Evolutionary conservation across 805 yeast species (phyloP).

Genomic region (Metschnikowia peoriensis): DNA sequence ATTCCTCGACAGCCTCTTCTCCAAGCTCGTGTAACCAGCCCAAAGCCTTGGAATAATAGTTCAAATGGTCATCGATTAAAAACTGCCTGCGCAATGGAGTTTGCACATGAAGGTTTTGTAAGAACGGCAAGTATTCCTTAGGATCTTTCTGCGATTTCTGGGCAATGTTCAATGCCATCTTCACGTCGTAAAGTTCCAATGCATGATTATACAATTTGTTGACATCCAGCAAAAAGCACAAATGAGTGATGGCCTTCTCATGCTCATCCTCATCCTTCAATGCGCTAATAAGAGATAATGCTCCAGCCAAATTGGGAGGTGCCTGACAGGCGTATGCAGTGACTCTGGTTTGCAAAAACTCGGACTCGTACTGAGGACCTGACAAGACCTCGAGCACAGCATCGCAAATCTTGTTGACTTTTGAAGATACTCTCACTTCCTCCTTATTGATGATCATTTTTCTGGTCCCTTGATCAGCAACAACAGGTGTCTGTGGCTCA

Average conservation of each 20-base stretch:
- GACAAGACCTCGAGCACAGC: constrained; percentile 59
- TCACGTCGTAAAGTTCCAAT: constrained; percentile 77
- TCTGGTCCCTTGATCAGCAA: constrained; percentile 2
- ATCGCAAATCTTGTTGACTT: constrained; percentile 76
- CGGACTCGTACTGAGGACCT: constrained; percentile 48
- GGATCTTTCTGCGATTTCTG: constrained; percentile 98
- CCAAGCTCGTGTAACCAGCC: constrained; percentile 56
- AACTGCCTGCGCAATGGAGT: constrained; percentile 65
- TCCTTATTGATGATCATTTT: constrained; percentile 42
- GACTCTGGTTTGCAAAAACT: constrained; percentile 71
- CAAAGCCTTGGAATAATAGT: constrained; percentile 67
- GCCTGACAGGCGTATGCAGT: constrained; percentile 91
- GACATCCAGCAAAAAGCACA: constrained; percentile 89
- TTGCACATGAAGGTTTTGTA: constrained; percentile 73
- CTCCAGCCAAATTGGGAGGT: constrained; percentile 81
- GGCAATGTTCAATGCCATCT: constrained; percentile 78
- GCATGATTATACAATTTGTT: constrained; percentile 77
- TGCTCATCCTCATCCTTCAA: constrained; percentile 45
- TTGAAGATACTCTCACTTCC: constrained; percentile 39
- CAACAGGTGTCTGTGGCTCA: neutral
- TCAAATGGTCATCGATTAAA: constrained; percentile 75
- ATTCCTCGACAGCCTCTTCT: constrained; percentile 44
- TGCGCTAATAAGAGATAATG: constrained; percentile 60
- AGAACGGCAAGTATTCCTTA: constrained; percentile 90
- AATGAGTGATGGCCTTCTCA: constrained; percentile 69